Base-by-base conservation (phyloP, 495 filamentous ascomycete genomes). In the Penicilliopsis zonata region DNA sequence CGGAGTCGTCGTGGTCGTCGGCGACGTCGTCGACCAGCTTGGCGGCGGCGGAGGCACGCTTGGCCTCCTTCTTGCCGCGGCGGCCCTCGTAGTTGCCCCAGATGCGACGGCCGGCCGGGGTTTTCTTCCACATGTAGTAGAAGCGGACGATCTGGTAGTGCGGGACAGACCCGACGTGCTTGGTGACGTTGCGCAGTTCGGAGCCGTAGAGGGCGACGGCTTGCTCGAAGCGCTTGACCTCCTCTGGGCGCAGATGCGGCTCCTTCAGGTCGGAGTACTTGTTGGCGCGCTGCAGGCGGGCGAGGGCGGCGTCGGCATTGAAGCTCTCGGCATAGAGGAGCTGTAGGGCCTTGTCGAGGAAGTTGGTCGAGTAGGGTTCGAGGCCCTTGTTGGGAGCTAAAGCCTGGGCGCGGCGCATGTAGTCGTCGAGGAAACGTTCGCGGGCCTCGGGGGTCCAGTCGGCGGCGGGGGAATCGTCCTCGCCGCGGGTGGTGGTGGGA, bases 81-180 rank as follows among this genome's bases (percentile, higher is more conserved):
- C 90, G 67, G 4, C 80, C 83, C 36, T 83, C 78, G 36, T 81
- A 94, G 31, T 72, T 79, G 20, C 82, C 84, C 92, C 92, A 96
- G 16, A 99, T 71, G 44, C 86, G 73, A 43, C 72, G 76, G 17
- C 92, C 90, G 28, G 75, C 69, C 1, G 80, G 72, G 0, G 86
- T 86, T 53, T 95, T 95, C 65, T 99, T 99, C 92, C 92, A 99
- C 44, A 81, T 81, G 53, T 96, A 96, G 52, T 96, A 99, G 38
- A 81, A 93, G 8, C 90, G 78, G 17, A 90, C 83, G 35, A 95
- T 80, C 30, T 83, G 73, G 19, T 72, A 74, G 38, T 84, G 71
- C 24, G 69, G 74, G 18, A 85, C 71, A 0, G 81, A 82, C 18
- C 61, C 57, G 43, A 94, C 80, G 51, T 94, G 82, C 43, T 80